Evolutionary conservation across 2,329 filamentous ascomycete species (phyloP).

Genomic region (Ceratocystiopsis sp.): DNA sequence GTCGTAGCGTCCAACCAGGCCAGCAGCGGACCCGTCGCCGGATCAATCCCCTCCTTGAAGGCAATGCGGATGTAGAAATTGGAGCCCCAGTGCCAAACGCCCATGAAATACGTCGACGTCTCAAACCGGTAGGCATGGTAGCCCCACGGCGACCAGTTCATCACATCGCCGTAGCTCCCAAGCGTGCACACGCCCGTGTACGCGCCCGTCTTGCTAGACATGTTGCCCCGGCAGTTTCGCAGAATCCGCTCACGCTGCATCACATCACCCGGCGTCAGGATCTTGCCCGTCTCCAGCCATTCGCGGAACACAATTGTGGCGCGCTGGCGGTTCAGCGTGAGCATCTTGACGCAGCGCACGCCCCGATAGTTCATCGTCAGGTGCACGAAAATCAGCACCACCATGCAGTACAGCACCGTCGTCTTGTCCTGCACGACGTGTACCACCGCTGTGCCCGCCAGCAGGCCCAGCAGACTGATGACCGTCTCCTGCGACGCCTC

Average conservation of each 20-base stretch:
- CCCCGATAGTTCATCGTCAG: constrained; percentile 74
- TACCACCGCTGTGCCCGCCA: constrained; percentile 68
- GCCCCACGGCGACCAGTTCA: constrained; percentile 15
- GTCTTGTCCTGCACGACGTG: constrained; percentile 52
- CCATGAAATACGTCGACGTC: constrained; percentile 43
- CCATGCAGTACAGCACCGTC: constrained; percentile 58
- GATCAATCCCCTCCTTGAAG: constrained; percentile 39
- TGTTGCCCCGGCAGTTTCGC: constrained; percentile 29
- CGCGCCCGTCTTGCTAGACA: constrained; percentile 20
- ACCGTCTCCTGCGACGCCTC: constrained; percentile 93
- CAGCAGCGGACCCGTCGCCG: constrained; percentile 14
- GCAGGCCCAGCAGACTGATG: constrained; percentile 74
- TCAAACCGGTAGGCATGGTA: constrained; percentile 20
- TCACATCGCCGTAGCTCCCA: constrained; percentile 23
- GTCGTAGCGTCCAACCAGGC: constrained; percentile 26
- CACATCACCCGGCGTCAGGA: constrained; percentile 50
- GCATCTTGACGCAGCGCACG: constrained; percentile 70
- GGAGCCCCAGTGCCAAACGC: constrained; percentile 27
- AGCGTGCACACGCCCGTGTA: constrained; percentile 19
- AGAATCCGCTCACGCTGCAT: constrained; percentile 49
- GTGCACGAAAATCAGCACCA: constrained; percentile 57
- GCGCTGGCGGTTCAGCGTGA: constrained; percentile 69
- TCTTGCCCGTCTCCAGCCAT: constrained; percentile 29
- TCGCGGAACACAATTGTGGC: constrained; percentile 59
- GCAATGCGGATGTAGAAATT: constrained; percentile 35